Evolutionary conservation across 179 eudicot species (phyloP), one percentile per base, ranked within the genome.

Genomic region (Pouteria campechiana): DNA sequence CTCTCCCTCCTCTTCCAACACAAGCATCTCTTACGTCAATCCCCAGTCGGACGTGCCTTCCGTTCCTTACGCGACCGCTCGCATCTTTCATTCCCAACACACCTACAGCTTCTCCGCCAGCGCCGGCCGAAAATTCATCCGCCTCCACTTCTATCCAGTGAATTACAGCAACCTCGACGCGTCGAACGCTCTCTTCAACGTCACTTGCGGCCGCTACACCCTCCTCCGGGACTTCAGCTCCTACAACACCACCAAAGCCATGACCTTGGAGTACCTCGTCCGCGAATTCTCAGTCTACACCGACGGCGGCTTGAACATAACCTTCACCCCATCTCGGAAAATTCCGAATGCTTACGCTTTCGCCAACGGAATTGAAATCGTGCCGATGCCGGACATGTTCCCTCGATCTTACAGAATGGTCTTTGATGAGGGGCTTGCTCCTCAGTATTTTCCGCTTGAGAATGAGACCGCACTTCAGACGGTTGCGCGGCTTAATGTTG

Each of bases 211-310:
- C 3, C 32, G 39, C 0, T 65, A 28, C 25, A 65, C 76, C 9
- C 76, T 70, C 13, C 58, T 65, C 17, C 47, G 41, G 25, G 61
- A 68, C 53, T 65, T 64, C 13, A 68, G 69, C 27, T 35, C 67
- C 17, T 20, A 36, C 14, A 48, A 42, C 13, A 25, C 60, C 6
- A 45, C 28, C 17, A 53, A 31, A 32, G 30, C 54, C 6, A 9
- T 30, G 12, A 49, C 39, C 10, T 3, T 41, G 0, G n/a, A 17
- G 1, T 20, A 1, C 15, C 41, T 64, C 10, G 20, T 11, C 4
- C 55, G 33, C 23, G 73, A 67, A 17, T 67, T 44, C 27, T 50
- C 14, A 0, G 23, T 63, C 21, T 20, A 19, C 7, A 36, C 61
- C 6, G n/a, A 9, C 1, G 19, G 25, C 10, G 34, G 4, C 21